phyloP scores from a whole-genome alignment of 371 early-diverging fungal genomes.

The Capillidium heterosporum region DNA sequence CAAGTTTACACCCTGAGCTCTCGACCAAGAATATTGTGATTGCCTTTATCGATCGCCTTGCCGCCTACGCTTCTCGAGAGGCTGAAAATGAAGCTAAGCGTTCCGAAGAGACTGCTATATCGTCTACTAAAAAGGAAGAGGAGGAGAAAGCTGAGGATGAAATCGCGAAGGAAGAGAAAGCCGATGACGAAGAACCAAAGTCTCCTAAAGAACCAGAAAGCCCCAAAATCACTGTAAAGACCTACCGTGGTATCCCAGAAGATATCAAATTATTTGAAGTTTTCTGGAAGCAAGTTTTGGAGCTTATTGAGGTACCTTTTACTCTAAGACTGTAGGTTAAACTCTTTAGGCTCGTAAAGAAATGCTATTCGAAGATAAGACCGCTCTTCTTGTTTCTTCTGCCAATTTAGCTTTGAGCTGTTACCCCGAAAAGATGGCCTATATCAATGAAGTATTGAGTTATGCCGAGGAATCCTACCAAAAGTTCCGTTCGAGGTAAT shows the following conservation, averaged over 20 bases:
- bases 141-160: conserved; percentile 12
- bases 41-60: conserved; percentile 76
- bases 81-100: conserved; percentile 26
- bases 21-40: conserved; percentile 89
- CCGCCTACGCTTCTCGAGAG: conserved; percentile 58
- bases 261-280: conserved; percentile 79
- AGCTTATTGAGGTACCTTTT: conserved; percentile 52
- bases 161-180: conserved; percentile 12
- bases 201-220: conserved; percentile 10
- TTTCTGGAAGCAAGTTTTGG: conserved; percentile 86
- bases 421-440: conserved; percentile 68
- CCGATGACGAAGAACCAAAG: conserved; percentile 11
- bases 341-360: conserved; percentile 59
- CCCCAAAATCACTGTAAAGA: conserved; percentile 5
- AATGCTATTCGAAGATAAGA: conserved; percentile 72
- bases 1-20: conserved; percentile 73
- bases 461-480: conserved; percentile 53
- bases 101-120: conserved; percentile 55
- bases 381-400: conserved; percentile 68
- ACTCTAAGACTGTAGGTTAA: background rate
- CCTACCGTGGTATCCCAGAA: conserved; percentile 51
- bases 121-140: conserved; percentile 20
- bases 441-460: conserved; percentile 72
- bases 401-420: conserved; percentile 78
- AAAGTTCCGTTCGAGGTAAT: conserved; percentile 20